These are phyloP conservation scores for Cryphonectria radicalis DNA, from an alignment of 2,329 filamentous ascomycete genomes.

Conservation along the genomic window DNA sequence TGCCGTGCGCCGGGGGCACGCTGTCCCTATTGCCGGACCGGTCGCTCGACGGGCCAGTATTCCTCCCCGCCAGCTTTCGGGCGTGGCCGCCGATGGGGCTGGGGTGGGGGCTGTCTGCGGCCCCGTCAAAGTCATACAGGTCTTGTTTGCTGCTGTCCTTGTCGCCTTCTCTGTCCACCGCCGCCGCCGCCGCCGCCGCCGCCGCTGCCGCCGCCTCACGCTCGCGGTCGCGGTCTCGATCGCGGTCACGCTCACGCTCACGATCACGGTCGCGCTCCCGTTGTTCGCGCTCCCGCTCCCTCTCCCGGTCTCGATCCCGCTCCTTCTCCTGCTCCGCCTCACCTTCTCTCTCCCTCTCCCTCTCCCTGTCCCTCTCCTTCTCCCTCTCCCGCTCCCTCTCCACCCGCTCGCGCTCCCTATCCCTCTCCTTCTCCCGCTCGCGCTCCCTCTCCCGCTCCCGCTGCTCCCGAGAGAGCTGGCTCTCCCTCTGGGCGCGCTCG, in stretches of 20 bases:
- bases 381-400: conserved; percentile 21
- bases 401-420: conserved; percentile 31
- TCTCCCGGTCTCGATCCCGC: conserved; percentile 30
- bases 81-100: conserved; percentile 44
- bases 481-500: conserved; percentile 35
- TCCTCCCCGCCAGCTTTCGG: conserved; percentile 42
- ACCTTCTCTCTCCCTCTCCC: conserved; percentile 29
- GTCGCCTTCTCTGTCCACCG: conserved; percentile 38
- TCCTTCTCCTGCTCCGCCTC: conserved; percentile 27
- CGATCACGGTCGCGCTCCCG: conserved; percentile 23
- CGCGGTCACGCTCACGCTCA: conserved; percentile 30
- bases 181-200: no score
- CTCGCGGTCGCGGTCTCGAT: conserved; percentile 35
- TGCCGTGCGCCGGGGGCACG: conserved; percentile 42
- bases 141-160: conserved; percentile 33
- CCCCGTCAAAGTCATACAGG: conserved; percentile 50
- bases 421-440: conserved; percentile 30
- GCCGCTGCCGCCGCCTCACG: conserved; percentile 36
- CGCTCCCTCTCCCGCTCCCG: conserved; percentile 19
- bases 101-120: conserved; percentile 48
- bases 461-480: conserved; percentile 18
- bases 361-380: conserved; percentile 33
- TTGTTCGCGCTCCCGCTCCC: conserved; percentile 30
- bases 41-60: conserved; percentile 36
- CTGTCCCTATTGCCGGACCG: conserved; percentile 36